phyloP scores from a whole-genome alignment of 139 green algal genomes.

The Haematococcus sp. region DNA sequence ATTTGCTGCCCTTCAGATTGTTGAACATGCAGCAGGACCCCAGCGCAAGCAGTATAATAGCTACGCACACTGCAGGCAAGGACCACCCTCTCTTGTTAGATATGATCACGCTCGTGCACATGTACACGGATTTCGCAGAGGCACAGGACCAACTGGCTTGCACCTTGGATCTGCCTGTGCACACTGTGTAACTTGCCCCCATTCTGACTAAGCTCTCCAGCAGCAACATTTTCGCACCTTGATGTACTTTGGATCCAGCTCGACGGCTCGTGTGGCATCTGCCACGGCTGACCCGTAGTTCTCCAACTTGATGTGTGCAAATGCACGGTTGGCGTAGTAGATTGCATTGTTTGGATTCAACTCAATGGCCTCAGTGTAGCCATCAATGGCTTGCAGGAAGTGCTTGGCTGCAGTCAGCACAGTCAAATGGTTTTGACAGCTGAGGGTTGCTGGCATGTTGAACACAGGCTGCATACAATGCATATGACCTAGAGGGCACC shows the following conservation, averaged over 20 bases:
- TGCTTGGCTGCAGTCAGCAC: conserved; percentile 71
- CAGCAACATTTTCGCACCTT: conserved; percentile 84
- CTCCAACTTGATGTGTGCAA: conserved; percentile 86
- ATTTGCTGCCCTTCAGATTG: no score
- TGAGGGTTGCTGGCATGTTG: background rate
- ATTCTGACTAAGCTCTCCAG: no score
- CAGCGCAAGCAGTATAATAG: background rate
- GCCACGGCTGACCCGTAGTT: conserved; percentile 85
- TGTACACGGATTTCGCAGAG: no score
- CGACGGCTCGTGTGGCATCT: conserved; percentile 86
- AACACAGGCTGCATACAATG: background rate
- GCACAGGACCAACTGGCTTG: no score
- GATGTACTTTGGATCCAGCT: conserved; percentile 80
- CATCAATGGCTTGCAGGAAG: conserved; percentile 73
- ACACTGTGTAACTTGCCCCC: no score
- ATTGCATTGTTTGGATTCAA: conserved; percentile 70
- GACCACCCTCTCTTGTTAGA: no score
- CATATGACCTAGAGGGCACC: background rate
- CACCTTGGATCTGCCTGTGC: no score
- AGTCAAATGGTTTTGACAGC: background rate
- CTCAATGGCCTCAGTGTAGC: conserved; percentile 85
- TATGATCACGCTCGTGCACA: no score
- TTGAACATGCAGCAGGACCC: conserved; percentile 9
- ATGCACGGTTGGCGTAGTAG: conserved; percentile 86
- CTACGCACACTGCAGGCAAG: no score